Percentiles rank a stretch among this genome's conserved stretches.
Conservation (phyloP, 2,329 filamentous ascomycete species). For the Hymenoscyphus infarciens region DNA sequence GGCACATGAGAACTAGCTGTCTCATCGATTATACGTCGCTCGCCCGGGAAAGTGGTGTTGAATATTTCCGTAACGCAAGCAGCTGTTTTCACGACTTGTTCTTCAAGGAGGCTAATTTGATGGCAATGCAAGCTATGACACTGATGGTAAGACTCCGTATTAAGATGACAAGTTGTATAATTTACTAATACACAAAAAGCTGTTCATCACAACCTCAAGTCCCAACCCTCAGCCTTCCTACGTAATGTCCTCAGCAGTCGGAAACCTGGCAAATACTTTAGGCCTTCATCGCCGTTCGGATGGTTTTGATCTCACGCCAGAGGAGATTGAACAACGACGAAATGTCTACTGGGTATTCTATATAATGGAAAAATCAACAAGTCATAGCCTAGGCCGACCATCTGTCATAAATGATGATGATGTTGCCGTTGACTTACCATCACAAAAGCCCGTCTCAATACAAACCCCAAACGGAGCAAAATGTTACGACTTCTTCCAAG, state of each 20-base stretch:
- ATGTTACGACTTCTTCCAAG: slow-evolving; percentile 20
- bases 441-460: slow-evolving; percentile 15
- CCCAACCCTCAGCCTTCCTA: slow-evolving; percentile 25
- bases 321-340: slow-evolving; percentile 23
- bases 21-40: slow-evolving; percentile 20
- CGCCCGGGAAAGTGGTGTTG: slow-evolving; percentile 15
- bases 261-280: slow-evolving; percentile 22
- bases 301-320: slow-evolving; percentile 17
- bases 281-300: slow-evolving; percentile 26
- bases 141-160: slow-evolving; percentile 17
- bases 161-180: slow-evolving; percentile 8
- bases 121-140: slow-evolving; percentile 28
- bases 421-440: slow-evolving; percentile 27
- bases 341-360: slow-evolving; percentile 30
- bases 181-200: slow-evolving; percentile 14
- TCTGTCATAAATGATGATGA: slow-evolving; percentile 30
- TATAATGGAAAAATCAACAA: slow-evolving; percentile 24
- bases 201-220: slow-evolving; percentile 17
- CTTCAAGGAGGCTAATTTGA: slow-evolving; percentile 22
- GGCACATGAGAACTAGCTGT: slow-evolving; percentile 11
- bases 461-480: slow-evolving; percentile 11
- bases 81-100: slow-evolving; percentile 25
- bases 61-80: slow-evolving; percentile 27
- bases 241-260: slow-evolving; percentile 19
- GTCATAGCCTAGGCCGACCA: slow-evolving; percentile 23